Evolutionary conservation across 2,329 filamentous ascomycete genomes (phyloP).

Genomic region (Trichothecium sympodiale): DNA sequence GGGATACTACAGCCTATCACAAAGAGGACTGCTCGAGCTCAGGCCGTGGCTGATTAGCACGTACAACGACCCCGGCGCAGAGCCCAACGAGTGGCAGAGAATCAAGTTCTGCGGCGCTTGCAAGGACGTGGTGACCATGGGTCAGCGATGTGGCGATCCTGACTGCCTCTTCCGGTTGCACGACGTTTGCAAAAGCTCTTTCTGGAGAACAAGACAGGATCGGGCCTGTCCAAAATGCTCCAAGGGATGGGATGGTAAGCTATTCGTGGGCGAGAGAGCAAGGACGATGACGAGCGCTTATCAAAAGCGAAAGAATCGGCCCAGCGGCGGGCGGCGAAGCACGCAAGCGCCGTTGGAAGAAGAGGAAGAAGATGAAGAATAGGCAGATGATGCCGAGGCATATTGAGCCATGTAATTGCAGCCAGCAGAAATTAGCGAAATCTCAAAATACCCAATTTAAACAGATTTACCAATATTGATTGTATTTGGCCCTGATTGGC

Average conservation of each 20-base stretch:
- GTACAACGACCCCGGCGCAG: conserved; percentile 67
- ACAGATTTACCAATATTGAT: no score
- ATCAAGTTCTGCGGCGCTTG: conserved; percentile 86
- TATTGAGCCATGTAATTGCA: no score
- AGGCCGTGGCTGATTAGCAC: conserved; percentile 74
- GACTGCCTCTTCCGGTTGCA: conserved; percentile 65
- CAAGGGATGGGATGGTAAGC: conserved; percentile 34
- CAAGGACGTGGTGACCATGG: conserved; percentile 77
- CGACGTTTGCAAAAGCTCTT: conserved; percentile 61
- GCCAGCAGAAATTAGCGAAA: no score
- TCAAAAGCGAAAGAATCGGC: conserved; percentile 27
- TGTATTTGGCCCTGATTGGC: no score
- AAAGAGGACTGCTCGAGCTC: conserved; percentile 76
- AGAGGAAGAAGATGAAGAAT: conserved; percentile 13
- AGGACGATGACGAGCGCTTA: conserved; percentile 43
- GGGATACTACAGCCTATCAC: conserved; percentile 65
- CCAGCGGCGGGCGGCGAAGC: conserved; percentile 16
- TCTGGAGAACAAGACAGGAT: conserved; percentile 55
- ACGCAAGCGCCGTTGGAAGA: conserved; percentile 17
- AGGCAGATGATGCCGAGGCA: conserved; percentile 8
- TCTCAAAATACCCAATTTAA: no score
- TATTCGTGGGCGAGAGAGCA: conserved; percentile 45
- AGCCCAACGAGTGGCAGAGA: conserved; percentile 51
- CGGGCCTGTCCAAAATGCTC: conserved; percentile 55
- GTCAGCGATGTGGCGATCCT: conserved; percentile 61